phyloP scores from a whole-genome alignment of 2,329 filamentous ascomycete genomes.

The Ophiostoma quercus region DNA sequence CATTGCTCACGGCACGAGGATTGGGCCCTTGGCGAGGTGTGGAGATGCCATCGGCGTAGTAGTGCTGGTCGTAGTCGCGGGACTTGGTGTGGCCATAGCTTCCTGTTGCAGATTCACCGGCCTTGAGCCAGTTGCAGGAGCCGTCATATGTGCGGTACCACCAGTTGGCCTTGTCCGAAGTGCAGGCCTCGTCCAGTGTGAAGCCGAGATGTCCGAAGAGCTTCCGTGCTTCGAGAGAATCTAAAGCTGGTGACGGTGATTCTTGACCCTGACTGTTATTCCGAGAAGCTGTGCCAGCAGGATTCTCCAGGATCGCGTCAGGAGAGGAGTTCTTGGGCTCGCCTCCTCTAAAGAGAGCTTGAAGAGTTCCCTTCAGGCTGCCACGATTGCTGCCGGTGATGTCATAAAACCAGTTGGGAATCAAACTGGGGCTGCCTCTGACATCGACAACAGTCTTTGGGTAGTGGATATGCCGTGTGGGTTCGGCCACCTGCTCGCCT shows the following conservation, averaged over 20 bases:
- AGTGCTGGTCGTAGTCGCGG: constrained; percentile 25
- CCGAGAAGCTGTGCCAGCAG: neutral
- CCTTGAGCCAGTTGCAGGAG: constrained; percentile 27
- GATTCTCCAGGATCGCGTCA: neutral
- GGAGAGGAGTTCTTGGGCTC: neutral
- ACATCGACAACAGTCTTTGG: neutral
- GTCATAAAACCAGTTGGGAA: neutral
- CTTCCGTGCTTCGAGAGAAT: neutral
- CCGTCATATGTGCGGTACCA: constrained; percentile 27
- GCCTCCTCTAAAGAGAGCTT: neutral
- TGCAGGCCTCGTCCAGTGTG: constrained; percentile 18
- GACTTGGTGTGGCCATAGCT: constrained; percentile 24
- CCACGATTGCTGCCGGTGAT: neutral
- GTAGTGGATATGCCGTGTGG: neutral
- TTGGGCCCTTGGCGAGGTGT: constrained; percentile 25
- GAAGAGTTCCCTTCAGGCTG: neutral
- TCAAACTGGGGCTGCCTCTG: neutral
- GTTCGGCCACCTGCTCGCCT: neutral
- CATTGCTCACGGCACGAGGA: constrained; percentile 26
- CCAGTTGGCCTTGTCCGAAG: constrained; percentile 21
- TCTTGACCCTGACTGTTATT: neutral
- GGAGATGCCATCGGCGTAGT: constrained; percentile 25
- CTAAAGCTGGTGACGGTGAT: neutral
- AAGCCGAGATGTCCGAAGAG: constrained; percentile 16
- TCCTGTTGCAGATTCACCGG: constrained; percentile 21